Evolutionary conservation across 1,139 yeast genomes (phyloP), one percentile per base, ranked within the genome.

Genomic region (Kodamaea sp.): DNA sequence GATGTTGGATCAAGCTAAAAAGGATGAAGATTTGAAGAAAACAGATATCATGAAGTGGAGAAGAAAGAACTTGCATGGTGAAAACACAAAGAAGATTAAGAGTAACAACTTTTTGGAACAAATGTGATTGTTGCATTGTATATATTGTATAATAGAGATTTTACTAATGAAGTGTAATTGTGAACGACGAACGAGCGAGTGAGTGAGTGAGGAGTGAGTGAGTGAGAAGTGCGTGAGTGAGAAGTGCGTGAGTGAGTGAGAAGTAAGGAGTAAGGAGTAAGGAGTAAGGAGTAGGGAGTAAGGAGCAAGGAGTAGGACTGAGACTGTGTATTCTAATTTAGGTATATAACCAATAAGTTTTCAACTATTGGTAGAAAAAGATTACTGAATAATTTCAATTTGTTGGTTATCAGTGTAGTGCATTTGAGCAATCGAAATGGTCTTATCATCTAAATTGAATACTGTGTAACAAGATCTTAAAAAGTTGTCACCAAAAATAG

Each of bases 91-190:
- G 48, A 73, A 70, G 52, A 87, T 89, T 59, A 89, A 87, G 64
- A 75, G 78, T 56, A 82, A 79, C 59, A 90, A 90, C 70, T 89
- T 89, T 63, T 69, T 84, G 60, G 63, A 76, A 32, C 70, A 74
- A 50, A 70, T 73, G 70, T 42, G 24, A 37, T 15, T 15, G 34
- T 26, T 31, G 10, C 27, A 38, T 35, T 40, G 42, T 43, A 40
- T 40, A 41, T 41, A 44, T 36, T 32, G 32, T 26, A 15, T 15
- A 15, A 15, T 15, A 15, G 20, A 15, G 20, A 15, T 15, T 15
- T 15, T 15, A 15, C 20, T 26, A 31, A 29, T 23, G 20, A 15
- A 15, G 20, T n/a, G n/a, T n/a, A n/a, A n/a, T n/a, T n/a, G n/a
- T n/a, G n/a, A n/a, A n/a, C n/a, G n/a, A n/a, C n/a, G n/a, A n/a